Conservation (phyloP, 768 basidiomycete genomes). For the Austroboletus festivus region DNA sequence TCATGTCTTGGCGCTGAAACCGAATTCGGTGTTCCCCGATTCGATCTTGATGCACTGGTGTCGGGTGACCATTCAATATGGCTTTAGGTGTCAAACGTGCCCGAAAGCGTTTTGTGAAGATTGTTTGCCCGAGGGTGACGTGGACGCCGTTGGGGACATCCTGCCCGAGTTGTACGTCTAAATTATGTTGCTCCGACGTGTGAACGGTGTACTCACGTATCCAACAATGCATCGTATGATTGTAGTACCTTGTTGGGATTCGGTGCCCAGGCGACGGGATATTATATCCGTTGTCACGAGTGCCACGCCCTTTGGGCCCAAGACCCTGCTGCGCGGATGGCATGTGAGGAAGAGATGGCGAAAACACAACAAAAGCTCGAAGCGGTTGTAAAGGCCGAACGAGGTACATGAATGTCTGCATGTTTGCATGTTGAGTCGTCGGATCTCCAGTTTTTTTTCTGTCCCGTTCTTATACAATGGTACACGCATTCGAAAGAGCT, state of each 20-base stretch:
- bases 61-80: too few species aligned
- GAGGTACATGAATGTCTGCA: not conserved
- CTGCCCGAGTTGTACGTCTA: slow-evolving; percentile 55
- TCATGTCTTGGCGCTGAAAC: too few species aligned
- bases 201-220: slow-evolving; percentile 10
- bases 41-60: too few species aligned
- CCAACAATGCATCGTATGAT: not conserved
- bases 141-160: slow-evolving; percentile 50
- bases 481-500: too few species aligned
- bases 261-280: slow-evolving; percentile 35
- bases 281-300: slow-evolving; percentile 50
- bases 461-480: too few species aligned
- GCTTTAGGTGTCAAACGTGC: slow-evolving; percentile 54
- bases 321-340: slow-evolving; percentile 37
- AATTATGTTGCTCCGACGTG: not conserved
- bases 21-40: too few species aligned
- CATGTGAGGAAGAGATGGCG: slow-evolving; percentile 44
- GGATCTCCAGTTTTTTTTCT: too few species aligned
- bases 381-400: not conserved
- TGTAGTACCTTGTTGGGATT: slow-evolving; percentile 41
- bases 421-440: not conserved
- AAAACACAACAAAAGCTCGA: slow-evolving; percentile 37
- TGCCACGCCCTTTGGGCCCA: slow-evolving; percentile 39
- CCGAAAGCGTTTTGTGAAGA: slow-evolving; percentile 60
- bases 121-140: slow-evolving; percentile 49